Evolutionary conservation across 805 yeast species (phyloP).

Genomic region (Ogataea zsoltii): DNA sequence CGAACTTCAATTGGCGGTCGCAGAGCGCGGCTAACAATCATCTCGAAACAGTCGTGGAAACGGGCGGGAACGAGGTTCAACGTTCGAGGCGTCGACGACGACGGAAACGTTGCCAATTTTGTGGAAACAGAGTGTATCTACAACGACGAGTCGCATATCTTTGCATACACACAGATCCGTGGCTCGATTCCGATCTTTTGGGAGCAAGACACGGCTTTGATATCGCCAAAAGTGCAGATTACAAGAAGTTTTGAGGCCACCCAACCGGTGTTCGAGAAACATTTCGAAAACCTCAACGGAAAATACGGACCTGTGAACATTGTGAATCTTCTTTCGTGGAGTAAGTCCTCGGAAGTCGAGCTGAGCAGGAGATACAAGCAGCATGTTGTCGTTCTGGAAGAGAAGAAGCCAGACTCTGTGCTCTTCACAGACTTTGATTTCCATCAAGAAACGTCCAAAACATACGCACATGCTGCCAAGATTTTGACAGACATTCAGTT

Average conservation of each 20-base stretch:
- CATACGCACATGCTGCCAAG: slow-evolving; percentile 78
- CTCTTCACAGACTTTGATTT: slow-evolving; percentile 86
- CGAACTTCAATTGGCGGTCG: slow-evolving; percentile 39
- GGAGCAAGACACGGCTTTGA: slow-evolving; percentile 93
- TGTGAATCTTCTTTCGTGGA: slow-evolving; percentile 74
- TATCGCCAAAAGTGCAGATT: slow-evolving; percentile 87
- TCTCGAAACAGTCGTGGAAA: slow-evolving; percentile 95
- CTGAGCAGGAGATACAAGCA: slow-evolving; percentile 65
- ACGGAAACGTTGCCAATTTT: slow-evolving; percentile 92
- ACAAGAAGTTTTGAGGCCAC: slow-evolving; percentile 92
- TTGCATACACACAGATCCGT: slow-evolving; percentile 84
- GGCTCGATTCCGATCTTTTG: slow-evolving; percentile 96
- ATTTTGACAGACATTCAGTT: slow-evolving; percentile 64
- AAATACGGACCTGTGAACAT: slow-evolving; percentile 88
- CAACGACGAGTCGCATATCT: slow-evolving; percentile 49
- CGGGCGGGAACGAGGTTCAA: slow-evolving; percentile 96
- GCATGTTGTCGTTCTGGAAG: slow-evolving; percentile 49
- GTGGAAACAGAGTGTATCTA: slow-evolving; percentile 89
- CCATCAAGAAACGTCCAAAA: slow-evolving; percentile 88
- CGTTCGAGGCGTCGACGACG: slow-evolving; percentile 94
- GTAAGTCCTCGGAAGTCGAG: slow-evolving; percentile 75
- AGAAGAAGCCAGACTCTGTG: slow-evolving; percentile 40
- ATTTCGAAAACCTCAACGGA: slow-evolving; percentile 66
- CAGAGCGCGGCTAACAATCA: slow-evolving; percentile 62
- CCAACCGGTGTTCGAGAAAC: slow-evolving; percentile 83